These are phyloP conservation scores for Ogataea ganodermae DNA, from an alignment of 805 yeast genomes.

Conservation along the genomic window DNA sequence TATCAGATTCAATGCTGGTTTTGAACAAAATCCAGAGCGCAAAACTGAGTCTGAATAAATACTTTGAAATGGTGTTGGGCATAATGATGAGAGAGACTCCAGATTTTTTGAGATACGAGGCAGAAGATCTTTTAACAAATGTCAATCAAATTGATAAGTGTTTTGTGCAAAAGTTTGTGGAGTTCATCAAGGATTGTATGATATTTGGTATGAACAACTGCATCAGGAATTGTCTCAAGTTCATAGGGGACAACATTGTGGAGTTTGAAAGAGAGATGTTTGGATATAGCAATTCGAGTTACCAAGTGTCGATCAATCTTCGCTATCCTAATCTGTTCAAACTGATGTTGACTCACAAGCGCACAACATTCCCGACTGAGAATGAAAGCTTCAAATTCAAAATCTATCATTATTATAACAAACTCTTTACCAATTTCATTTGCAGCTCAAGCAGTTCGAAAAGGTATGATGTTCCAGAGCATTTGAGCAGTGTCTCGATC, in stretches of 20 bases:
- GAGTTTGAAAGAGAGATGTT: constrained; percentile 27
- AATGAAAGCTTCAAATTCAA: not conserved
- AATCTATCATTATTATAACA: constrained; percentile 21
- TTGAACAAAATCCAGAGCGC: constrained; percentile 17
- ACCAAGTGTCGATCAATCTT: constrained; percentile 18
- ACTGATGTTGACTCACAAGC: constrained; percentile 17
- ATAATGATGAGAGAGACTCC: constrained; percentile 20
- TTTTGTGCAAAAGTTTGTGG: constrained; percentile 25
- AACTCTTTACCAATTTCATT: constrained; percentile 18
- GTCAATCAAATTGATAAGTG: constrained; percentile 14
- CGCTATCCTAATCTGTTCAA: constrained; percentile 24
- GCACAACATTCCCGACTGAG: not conserved
- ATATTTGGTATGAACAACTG: constrained; percentile 28
- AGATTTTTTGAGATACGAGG: constrained; percentile 22
- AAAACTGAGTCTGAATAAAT: constrained; percentile 13
- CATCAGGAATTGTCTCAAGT: constrained; percentile 17
- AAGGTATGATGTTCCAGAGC: constrained; percentile 23
- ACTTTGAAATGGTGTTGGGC: constrained; percentile 19
- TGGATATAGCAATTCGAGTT: constrained; percentile 19
- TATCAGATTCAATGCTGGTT: constrained; percentile 24
- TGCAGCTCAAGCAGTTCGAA: constrained; percentile 20
- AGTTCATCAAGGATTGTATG: constrained; percentile 29
- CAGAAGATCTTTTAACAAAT: constrained; percentile 11
- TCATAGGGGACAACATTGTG: constrained; percentile 20
- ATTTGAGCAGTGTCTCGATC: constrained; percentile 19